Evolutionary conservation across 352 stramenopile genomes (phyloP).

Genomic region (Globisporangium cystogenes): DNA sequence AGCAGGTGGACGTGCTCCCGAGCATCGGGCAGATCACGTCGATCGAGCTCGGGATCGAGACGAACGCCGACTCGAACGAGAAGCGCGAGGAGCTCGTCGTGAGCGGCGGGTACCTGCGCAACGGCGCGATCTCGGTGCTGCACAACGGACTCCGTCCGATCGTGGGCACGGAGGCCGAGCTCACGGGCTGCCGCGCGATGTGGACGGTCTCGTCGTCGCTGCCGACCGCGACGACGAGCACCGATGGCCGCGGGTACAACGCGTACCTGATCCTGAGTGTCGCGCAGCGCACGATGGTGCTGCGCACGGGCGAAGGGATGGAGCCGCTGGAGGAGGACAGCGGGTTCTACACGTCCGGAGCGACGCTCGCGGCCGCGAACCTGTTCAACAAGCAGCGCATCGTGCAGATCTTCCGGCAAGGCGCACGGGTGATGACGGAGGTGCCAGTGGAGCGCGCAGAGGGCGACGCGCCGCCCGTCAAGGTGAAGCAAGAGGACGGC

Average conservation of each 20-base stretch:
- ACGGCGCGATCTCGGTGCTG: slow-evolving; percentile 64
- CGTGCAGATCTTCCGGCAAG: slow-evolving; percentile 85
- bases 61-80: slow-evolving; percentile 71
- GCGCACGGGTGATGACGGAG: slow-evolving; percentile 77
- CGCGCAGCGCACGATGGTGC: slow-evolving; percentile 78
- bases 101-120: slow-evolving; percentile 57
- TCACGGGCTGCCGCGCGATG: slow-evolving; percentile 80
- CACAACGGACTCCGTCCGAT: slow-evolving; percentile 81
- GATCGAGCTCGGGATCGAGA: slow-evolving; percentile 73
- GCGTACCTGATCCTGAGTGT: slow-evolving; percentile 82
- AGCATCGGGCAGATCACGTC: slow-evolving; percentile 81
- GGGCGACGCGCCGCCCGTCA: slow-evolving; percentile 1
- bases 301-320: slow-evolving; percentile 81
- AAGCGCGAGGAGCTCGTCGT: slow-evolving; percentile 76
- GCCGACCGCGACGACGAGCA: slow-evolving; percentile 33
- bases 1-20: slow-evolving; percentile 58
- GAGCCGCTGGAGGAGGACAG: slow-evolving; percentile 78
- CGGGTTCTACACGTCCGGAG: slow-evolving; percentile 78
- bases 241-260: slow-evolving; percentile 56
- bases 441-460: slow-evolving; percentile 24
- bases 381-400: slow-evolving; percentile 80
- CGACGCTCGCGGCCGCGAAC: slow-evolving; percentile 73
- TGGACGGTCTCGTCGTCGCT: slow-evolving; percentile 79
- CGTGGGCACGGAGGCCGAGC: slow-evolving; percentile 71
- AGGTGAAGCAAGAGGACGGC: slow-evolving; percentile 20